Conservation (phyloP, 257 asterid species). For the Jacaranda mimosifolia region DNA sequence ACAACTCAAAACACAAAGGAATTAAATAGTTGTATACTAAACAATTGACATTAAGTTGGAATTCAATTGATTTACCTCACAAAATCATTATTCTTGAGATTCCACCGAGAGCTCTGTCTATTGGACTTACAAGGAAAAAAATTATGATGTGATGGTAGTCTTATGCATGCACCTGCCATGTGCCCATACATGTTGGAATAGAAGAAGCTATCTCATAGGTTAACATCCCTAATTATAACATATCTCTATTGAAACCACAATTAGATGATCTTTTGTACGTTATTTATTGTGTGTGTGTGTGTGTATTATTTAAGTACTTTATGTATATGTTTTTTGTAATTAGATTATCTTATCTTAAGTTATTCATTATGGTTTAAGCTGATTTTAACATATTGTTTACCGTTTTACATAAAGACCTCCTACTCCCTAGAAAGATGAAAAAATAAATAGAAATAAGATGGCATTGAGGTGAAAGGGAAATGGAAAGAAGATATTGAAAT, state of each 20-base stretch:
- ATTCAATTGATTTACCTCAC: not conserved
- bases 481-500: no score
- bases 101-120: not conserved
- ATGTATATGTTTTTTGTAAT: not conserved
- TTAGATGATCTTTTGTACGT: not conserved
- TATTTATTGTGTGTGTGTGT: not conserved
- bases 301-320: not conserved
- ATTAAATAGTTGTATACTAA: no score
- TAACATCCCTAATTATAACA: no score
- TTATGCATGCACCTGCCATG: no score
- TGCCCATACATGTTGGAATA: no score
- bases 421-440: not conserved
- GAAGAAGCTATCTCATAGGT: no score
- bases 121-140: no score
- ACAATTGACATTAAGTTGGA: no score
- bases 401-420: not conserved
- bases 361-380: not conserved
- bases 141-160: not conserved
- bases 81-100: constrained; percentile 7
- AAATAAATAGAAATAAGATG: not conserved
- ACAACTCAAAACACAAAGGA: no score
- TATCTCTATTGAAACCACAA: not conserved
- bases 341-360: not conserved
- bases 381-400: no score
- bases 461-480: no score